A percentile compares a stretch with the other conserved stretches of the same genome.
Evolutionary conservation across 202 grass and related monocot species (phyloP).

Genomic region (Setaria viridis): DNA sequence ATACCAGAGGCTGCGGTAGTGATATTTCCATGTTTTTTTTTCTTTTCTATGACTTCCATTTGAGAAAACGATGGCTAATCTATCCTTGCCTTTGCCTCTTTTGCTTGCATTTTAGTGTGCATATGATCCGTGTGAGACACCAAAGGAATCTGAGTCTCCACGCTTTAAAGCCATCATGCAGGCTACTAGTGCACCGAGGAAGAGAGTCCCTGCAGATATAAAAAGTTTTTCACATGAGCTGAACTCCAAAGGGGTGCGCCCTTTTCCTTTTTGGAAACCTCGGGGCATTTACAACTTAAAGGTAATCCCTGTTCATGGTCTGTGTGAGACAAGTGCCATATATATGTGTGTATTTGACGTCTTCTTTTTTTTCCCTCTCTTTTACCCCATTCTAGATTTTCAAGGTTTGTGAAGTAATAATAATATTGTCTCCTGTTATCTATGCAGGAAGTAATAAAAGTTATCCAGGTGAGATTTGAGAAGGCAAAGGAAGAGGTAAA

Average conservation of each 20-base stretch:
- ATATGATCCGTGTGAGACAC: conserved; percentile 97
- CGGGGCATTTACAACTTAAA: conserved; percentile 89
- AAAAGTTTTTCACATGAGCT: conserved; percentile 99
- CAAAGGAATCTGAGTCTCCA: conserved; percentile 98
- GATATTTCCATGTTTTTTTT: conserved; percentile 43
- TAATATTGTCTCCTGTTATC: conserved; percentile 40
- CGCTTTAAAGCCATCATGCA: conserved; percentile 99
- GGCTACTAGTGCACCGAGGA: conserved; percentile 96
- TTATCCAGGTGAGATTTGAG: conserved; percentile 95
- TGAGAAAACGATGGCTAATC: conserved; percentile 37
- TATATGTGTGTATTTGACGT: conserved; percentile 6
- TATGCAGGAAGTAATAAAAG: conserved; percentile 93
- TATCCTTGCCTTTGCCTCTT: not conserved
- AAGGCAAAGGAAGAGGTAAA: conserved; percentile 99
- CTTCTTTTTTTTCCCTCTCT: conserved; percentile 3
- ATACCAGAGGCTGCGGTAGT: conserved; percentile 77
- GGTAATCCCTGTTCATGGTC: conserved; percentile 55
- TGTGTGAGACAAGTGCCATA: conserved; percentile 17
- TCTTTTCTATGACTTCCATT: conserved; percentile 29
- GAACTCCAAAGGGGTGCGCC: conserved; percentile 97
- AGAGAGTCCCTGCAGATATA: conserved; percentile 89
- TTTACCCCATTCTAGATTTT: conserved; percentile 27
- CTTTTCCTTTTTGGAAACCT: conserved; percentile 98
- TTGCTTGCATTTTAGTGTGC: conserved; percentile 56
- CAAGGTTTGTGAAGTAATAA: conserved; percentile 24